Base-by-base conservation (phyloP, 805 yeast genomes). In the Saccharomycopsis malanga region DNA sequence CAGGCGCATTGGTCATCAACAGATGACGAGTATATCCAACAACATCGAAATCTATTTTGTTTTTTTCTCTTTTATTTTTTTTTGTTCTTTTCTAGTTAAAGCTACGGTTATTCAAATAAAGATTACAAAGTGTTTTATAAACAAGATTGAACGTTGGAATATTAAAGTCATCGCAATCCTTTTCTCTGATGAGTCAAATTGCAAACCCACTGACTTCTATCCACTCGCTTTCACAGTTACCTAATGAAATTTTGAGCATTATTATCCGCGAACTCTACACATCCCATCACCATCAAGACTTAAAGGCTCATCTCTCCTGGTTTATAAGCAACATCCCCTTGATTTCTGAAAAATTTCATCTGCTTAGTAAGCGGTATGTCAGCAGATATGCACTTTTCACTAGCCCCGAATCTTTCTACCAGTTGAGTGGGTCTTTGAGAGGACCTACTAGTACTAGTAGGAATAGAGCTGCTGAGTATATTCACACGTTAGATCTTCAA, bases 271-370 rank as follows among this genome's bases (percentile, higher is more conserved):
- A 40, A 17, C 15, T 40, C 5, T 23, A 27, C 14, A 22, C 44
- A 17, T 17, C 44, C 7, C 9, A 7, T 21, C 17, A n/a, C 14
- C 9, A 20, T n/a, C 18, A 18, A 4, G 44, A 40, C 30, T 15
- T 42, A 18, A 17, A 15, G 17, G 37, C 25, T 9, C 46, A 46
- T 37, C 24, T 46, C 3, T 17, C 14, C 14, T 46, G 50, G 50
- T 46, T 46, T 38, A 21, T 27, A n/a, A 41, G 38, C 25, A 42
- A 46, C 17, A 21, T 46, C 4, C 47, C 50, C 10, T 29, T 46
- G 17, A 21, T 46, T 15, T 35, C 24, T 23, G 18, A 23, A 15
- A 35, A 30, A n/a, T 46, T 46, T 23, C 3, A 30, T 15, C 25
- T 5, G 10, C 30, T 46, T 10, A 25, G 34, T 18, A 23, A 18